A percentile compares a stretch with the other conserved stretches of the same genome.
These are phyloP conservation scores for Calonectria pseudoturangicola DNA, from an alignment of 2,329 filamentous ascomycete species.

Conservation along the genomic window DNA sequence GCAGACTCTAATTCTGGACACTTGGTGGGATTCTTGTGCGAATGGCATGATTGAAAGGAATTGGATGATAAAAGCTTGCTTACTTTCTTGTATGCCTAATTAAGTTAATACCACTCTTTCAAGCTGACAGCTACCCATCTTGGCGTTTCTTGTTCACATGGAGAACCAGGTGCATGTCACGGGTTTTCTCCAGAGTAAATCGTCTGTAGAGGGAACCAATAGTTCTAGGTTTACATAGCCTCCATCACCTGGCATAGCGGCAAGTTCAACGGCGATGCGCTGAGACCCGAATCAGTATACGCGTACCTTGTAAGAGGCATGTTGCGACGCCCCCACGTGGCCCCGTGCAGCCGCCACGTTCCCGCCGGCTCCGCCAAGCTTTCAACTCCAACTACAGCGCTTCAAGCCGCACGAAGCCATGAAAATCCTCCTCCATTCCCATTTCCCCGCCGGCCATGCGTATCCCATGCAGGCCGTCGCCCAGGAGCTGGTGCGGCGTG, in stretches of 20 bases:
- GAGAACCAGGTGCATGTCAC: background rate
- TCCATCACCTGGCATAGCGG: no score
- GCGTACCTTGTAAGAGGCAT: background rate
- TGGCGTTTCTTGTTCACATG: no score
- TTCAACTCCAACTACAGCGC: background rate
- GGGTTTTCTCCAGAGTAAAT: background rate
- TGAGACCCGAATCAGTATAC: background rate
- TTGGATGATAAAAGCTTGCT: background rate
- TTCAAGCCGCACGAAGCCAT: constrained; percentile 45
- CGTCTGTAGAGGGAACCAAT: background rate
- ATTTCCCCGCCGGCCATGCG: constrained; percentile 63
- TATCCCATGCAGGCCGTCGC: constrained; percentile 64
- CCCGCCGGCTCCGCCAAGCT: background rate
- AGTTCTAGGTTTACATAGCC: no score
- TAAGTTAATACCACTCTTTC: background rate
- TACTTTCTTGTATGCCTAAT: background rate
- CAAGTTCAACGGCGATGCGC: background rate
- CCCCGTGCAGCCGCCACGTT: background rate
- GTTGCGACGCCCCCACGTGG: constrained; percentile 13
- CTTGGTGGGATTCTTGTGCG: background rate
- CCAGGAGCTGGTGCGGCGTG: constrained; percentile 59
- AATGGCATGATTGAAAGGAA: background rate
- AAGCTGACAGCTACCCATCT: background rate
- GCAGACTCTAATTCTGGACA: background rate
- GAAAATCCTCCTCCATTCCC: constrained; percentile 63